phyloP scores from a whole-genome alignment of 2,329 filamentous ascomycete genomes.

The Aspergillus sp. region DNA sequence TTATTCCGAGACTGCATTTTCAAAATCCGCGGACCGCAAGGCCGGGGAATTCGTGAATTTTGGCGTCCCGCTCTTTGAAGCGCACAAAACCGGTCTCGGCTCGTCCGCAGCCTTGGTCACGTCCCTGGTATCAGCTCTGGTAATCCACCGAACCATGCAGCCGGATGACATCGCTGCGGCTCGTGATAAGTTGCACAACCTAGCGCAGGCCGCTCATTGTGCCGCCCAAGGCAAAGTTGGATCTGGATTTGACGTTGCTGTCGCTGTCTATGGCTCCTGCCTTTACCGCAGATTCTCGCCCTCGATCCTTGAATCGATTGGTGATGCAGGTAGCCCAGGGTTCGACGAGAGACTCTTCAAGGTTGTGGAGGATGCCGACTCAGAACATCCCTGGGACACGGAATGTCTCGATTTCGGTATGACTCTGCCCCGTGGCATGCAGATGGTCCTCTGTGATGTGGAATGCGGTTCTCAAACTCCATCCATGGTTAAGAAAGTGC shows the following conservation, averaged over 20 bases:
- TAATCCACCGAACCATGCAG: constrained; percentile 49
- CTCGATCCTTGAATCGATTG: constrained; percentile 67
- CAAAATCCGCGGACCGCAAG: constrained; percentile 33
- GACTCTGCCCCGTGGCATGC: constrained; percentile 71
- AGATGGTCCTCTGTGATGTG: constrained; percentile 92
- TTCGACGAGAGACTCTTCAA: constrained; percentile 70
- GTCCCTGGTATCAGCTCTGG: constrained; percentile 65
- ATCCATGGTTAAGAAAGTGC: constrained; percentile 90
- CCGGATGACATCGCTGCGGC: constrained; percentile 53
- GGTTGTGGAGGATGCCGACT: constrained; percentile 66
- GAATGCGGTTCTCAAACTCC: constrained; percentile 93
- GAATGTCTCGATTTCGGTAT: constrained; percentile 73
- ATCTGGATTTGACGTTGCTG: constrained; percentile 92
- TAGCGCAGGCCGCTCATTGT: constrained; percentile 91
- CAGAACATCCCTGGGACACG: constrained; percentile 71
- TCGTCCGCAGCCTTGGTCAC: constrained; percentile 95
- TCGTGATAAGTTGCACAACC: constrained; percentile 76
- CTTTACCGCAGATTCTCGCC: constrained; percentile 93
- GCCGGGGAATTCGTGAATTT: constrained; percentile 72
- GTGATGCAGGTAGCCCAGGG: constrained; percentile 66
- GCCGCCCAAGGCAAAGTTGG: constrained; percentile 96
- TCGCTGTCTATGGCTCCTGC: constrained; percentile 89
- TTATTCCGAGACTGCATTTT: constrained; percentile 73
- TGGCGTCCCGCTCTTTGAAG: constrained; percentile 71
- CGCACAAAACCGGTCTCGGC: constrained; percentile 94